These are phyloP conservation scores for Boeremia exigua DNA, from an alignment of 2,329 filamentous ascomycete species.

Conservation along the genomic window DNA sequence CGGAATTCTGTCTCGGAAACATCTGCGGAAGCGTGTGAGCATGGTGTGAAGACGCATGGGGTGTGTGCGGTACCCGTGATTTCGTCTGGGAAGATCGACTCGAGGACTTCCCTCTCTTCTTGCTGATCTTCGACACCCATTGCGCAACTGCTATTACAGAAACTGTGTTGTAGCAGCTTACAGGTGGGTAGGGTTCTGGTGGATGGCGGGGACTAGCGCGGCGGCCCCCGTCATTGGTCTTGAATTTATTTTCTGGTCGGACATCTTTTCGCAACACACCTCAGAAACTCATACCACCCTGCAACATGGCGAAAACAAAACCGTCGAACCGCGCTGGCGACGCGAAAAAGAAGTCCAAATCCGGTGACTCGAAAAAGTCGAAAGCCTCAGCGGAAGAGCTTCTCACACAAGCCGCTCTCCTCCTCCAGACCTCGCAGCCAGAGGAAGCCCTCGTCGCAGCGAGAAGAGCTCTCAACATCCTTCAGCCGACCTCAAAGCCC, in stretches of 20 bases:
- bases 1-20: constrained; percentile 89
- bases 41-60: not conserved
- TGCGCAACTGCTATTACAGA: constrained; percentile 12
- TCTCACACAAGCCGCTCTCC: constrained; percentile 61
- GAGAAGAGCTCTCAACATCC: constrained; percentile 59
- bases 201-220: constrained; percentile 18
- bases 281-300: constrained; percentile 8
- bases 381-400: constrained; percentile 62
- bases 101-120: constrained; percentile 96
- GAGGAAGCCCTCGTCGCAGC: constrained; percentile 63
- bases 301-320: constrained; percentile 61
- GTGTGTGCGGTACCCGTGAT: constrained; percentile 73
- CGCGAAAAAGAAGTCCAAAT: constrained; percentile 42
- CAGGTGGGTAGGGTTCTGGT: constrained; percentile 7
- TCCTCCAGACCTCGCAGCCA: constrained; percentile 65
- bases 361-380: constrained; percentile 51
- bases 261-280: constrained; percentile 5
- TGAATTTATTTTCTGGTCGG: not conserved
- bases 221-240: not conserved
- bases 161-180: constrained; percentile 12
- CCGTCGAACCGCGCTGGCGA: constrained; percentile 51
- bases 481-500: constrained; percentile 48
- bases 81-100: constrained; percentile 97
- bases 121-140: constrained; percentile 80
- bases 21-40: constrained; percentile 61